Evolutionary conservation across 2,329 filamentous ascomycete genomes (phyloP), one percentile per base, ranked within the genome.

Genomic region (Sordariomycetes sp.): DNA sequence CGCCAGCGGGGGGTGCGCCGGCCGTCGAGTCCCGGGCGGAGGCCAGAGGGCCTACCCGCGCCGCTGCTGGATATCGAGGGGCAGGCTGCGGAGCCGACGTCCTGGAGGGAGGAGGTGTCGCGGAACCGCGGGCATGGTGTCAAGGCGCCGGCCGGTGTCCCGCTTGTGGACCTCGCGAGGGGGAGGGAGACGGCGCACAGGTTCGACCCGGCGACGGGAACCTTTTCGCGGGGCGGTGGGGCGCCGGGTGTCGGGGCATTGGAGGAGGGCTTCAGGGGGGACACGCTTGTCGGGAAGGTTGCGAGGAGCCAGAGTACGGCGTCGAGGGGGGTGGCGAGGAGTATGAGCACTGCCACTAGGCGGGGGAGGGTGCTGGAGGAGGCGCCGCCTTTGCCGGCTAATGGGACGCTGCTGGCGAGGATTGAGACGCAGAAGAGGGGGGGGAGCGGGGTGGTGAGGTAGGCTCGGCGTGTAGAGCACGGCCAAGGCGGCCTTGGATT

Each of bases 41-140:
- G 68, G 56, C 62, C 65, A 53, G 64, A 61, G 22, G 58, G 51
- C 34, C 50, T 34, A n/a, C 55, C 34, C 13, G 32, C 28, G 60
- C 86, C 87, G 1, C 74, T 90, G 6, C 70, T 90, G 34, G 86
- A 88, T 64, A 75, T 90, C 48, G 84, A 62, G 39, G 64, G 82
- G 0, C 82, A 83, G 0, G 74, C 76, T 54, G 86, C 85, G 60
- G 84, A 53, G 20, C 48, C 84, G 20, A 76, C 85, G 66, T 76
- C 77, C 64, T 69, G 73, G 56, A 70, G 69, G 48, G 76, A 76
- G 59, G 74, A 73, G 53, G 22, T 50, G 12, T 24, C 45, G n/a
- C n/a, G 20, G 45, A 77, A 79, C 54, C 74, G 76, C 17, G 81
- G 80, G 3, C 71, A 70, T 52, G 74, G 73, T 22, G 68, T 76